Evolutionary conservation across 257 asterid species (phyloP).

Genomic region (Solanum ahanhuiri): DNA sequence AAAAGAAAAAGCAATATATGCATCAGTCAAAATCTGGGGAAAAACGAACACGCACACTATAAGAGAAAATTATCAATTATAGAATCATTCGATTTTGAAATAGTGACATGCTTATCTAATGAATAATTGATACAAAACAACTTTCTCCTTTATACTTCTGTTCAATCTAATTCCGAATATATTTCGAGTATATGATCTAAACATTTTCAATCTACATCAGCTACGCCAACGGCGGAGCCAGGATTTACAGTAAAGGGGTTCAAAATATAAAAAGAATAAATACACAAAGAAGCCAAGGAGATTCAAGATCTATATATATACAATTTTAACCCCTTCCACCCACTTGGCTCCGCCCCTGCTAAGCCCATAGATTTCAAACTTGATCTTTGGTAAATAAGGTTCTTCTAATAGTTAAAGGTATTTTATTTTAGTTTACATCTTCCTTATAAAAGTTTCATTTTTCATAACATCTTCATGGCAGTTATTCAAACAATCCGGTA

Average conservation of each 20-base stretch:
- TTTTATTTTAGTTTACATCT: background rate
- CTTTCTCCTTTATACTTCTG: background rate
- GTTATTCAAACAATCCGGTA: background rate
- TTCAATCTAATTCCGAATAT: background rate
- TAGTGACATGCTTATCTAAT: background rate
- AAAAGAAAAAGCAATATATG: background rate
- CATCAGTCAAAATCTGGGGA: background rate
- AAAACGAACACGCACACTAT: background rate
- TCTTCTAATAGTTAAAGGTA: background rate
- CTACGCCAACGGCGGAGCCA: background rate
- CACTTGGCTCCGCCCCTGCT: background rate
- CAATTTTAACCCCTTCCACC: background rate
- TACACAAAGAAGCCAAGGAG: background rate
- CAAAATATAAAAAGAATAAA: background rate
- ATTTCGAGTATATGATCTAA: background rate
- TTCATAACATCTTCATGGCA: background rate
- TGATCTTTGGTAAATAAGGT: background rate
- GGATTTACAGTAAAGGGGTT: background rate
- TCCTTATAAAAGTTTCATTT: background rate
- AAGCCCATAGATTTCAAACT: background rate
- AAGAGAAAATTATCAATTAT: background rate
- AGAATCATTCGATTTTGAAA: background rate
- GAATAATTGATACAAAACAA: background rate
- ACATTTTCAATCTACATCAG: background rate
- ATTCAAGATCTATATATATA: background rate